These are phyloP conservation scores for Rosa chinensis DNA, from an alignment of 306 rosid genomes.

Conservation along the genomic window DNA sequence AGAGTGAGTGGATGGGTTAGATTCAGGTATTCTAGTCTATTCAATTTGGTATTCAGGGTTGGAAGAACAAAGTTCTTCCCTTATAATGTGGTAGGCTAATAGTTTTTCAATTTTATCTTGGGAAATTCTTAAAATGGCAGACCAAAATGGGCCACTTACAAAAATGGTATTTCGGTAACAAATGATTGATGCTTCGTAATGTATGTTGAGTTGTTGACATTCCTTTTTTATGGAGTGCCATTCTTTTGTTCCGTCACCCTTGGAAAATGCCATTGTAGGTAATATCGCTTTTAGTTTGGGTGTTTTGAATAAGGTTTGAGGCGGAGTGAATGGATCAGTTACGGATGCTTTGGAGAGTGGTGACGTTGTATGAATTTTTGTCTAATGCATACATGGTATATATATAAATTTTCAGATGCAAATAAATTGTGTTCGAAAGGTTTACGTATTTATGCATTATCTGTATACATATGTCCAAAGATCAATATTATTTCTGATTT, in stretches of 20 bases:
- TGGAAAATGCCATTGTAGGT: neutral
- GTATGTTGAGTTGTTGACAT: neutral
- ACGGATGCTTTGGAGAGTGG: neutral
- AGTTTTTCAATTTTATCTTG: neutral
- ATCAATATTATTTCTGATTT: neutral
- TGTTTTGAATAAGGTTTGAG: neutral
- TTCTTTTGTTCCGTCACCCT: neutral
- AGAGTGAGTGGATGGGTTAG: neutral
- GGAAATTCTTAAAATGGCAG: neutral
- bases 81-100: neutral
- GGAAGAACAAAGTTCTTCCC: neutral
- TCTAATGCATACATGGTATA: neutral
- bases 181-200: neutral
- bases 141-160: neutral
- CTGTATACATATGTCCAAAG: neutral
- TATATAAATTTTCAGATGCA: neutral
- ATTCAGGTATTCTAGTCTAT: neutral
- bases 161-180: neutral
- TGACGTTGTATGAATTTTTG: neutral
- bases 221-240: neutral
- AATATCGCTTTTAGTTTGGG: neutral
- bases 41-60: neutral
- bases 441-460: neutral
- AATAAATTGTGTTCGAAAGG: neutral
- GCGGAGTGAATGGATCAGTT: neutral